A percentile compares a stretch with the other conserved stretches of the same genome.
Evolutionary conservation across 129 eudicot species (phyloP).

Genomic region (Glebionis coronaria): DNA sequence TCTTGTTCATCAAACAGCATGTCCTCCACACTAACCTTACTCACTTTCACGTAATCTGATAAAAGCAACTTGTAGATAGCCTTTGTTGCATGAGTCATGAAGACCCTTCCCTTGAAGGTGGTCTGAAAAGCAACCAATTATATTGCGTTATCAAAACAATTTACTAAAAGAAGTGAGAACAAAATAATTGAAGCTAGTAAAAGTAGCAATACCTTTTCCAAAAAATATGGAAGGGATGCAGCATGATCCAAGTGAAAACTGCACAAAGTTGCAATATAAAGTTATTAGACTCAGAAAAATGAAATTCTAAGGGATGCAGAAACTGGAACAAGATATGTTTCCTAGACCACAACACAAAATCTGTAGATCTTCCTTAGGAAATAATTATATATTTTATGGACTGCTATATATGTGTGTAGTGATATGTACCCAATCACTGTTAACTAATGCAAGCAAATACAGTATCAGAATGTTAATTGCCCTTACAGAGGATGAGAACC

Average conservation of each 20-base stretch:
- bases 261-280: constrained; percentile 31
- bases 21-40: constrained; percentile 96
- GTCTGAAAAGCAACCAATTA: constrained; percentile 49
- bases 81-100: constrained; percentile 99
- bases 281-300: constrained; percentile 15
- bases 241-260: constrained; percentile 99
- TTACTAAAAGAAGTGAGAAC: neutral
- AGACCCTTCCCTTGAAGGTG: constrained; percentile 85
- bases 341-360: neutral
- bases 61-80: constrained; percentile 93
- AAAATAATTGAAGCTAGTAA: neutral
- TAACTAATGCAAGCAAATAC: constrained; percentile 8
- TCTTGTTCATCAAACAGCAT: constrained; percentile 94
- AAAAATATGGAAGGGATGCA: constrained; percentile 94
- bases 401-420: neutral
- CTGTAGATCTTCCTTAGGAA: neutral
- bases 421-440: neutral
- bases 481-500: neutral
- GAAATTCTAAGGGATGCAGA: neutral
- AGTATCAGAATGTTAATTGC: neutral
- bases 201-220: constrained; percentile 73
- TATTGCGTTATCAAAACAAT: constrained; percentile 2
- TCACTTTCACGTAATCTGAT: constrained; percentile 93
- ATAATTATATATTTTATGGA: neutral
- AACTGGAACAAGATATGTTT: neutral